phyloP scores from a whole-genome alignment of 306 rosid species.

The Datisca glomerata region DNA sequence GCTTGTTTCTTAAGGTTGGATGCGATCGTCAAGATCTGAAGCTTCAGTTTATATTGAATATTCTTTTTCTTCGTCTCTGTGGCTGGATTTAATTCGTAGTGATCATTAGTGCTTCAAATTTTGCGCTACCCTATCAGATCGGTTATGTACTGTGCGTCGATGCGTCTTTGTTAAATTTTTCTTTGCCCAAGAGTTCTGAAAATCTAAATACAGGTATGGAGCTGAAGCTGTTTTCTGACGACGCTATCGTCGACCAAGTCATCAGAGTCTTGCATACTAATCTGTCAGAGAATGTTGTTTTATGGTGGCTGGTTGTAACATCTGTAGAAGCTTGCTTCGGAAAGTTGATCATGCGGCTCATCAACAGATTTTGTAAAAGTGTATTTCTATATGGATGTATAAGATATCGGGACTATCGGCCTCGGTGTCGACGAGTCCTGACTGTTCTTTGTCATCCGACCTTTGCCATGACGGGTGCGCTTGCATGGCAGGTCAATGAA shows the following conservation, averaged over 20 bases:
- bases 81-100: too few species aligned
- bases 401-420: constrained; percentile 2
- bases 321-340: not conserved
- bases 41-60: too few species aligned
- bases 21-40: not conserved
- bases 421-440: not conserved
- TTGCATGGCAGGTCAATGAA: constrained; percentile 86
- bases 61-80: too few species aligned
- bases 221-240: not conserved
- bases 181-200: not conserved
- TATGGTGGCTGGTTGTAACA: not conserved
- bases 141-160: not conserved
- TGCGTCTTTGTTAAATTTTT: not conserved
- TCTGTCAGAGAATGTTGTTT: not conserved
- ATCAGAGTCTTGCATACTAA: not conserved
- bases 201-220: not conserved
- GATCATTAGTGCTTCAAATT: too few species aligned
- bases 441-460: constrained; percentile 64
- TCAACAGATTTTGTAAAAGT: too few species aligned
- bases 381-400: constrained; percentile 11
- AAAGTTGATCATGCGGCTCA: too few species aligned
- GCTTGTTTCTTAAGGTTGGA: not conserved
- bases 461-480: constrained; percentile 99
- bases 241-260: not conserved
- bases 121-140: too few species aligned